These are phyloP conservation scores for Candida dendrica DNA, from an alignment of 805 yeast genomes.

Conservation along the genomic window DNA sequence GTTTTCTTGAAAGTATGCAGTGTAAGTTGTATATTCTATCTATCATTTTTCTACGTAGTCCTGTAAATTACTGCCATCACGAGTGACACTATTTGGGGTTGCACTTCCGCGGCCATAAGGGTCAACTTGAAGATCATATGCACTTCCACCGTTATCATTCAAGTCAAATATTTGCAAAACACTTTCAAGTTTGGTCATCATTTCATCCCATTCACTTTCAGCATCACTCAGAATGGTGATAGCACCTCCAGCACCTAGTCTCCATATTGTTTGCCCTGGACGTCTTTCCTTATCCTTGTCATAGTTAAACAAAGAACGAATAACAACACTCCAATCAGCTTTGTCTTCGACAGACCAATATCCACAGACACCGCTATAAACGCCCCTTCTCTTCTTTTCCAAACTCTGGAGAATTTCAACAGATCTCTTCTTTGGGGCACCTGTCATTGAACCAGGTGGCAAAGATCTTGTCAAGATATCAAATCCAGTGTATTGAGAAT, in stretches of 20 bases:
- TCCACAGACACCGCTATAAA: constrained; percentile 93
- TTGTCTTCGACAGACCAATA: constrained; percentile 85
- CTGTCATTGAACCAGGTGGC: constrained; percentile 99
- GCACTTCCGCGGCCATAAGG: too few relatives aligned
- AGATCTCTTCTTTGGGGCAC: constrained; percentile 94
- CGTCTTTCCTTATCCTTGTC: constrained; percentile 31
- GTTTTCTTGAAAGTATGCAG: too few relatives aligned
- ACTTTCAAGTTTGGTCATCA: constrained; percentile 72
- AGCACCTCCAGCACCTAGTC: constrained; percentile 98
- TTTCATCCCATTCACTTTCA: constrained; percentile 89
- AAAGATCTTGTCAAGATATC: constrained; percentile 73
- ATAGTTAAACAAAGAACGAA: constrained; percentile 74
- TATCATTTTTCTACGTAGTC: too few relatives aligned
- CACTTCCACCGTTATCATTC: too few relatives aligned
- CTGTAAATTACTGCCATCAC: too few relatives aligned
- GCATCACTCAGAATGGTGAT: constrained; percentile 79
- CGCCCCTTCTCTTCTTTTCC: constrained; percentile 48
- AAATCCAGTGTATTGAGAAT: constrained; percentile 48
- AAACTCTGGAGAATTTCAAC: constrained; percentile 65
- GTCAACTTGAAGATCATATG: too few relatives aligned
- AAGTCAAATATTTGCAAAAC: constrained; percentile 44
- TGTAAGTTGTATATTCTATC: too few relatives aligned
- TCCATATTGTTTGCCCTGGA: constrained; percentile 44
- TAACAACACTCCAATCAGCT: constrained; percentile 95
- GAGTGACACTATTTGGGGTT: too few relatives aligned